These are phyloP conservation scores for Rhizopus microsporus DNA, from an alignment of 371 early-diverging fungal species.

Conservation along the genomic window DNA sequence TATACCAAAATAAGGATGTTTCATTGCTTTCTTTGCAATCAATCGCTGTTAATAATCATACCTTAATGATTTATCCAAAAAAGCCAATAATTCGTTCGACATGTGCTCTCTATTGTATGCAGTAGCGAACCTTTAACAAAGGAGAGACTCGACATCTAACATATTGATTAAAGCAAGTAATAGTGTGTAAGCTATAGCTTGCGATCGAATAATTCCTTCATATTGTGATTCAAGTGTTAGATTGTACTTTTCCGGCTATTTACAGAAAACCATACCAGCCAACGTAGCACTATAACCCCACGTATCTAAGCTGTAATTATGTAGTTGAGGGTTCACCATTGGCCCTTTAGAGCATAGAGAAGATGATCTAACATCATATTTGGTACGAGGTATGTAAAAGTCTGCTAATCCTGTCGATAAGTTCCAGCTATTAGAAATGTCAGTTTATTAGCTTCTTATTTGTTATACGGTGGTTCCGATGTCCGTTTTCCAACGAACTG, in stretches of 20 bases:
- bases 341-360: conserved; percentile 99
- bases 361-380: conserved; percentile 99
- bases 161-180: too few species aligned
- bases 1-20: conserved; percentile 87
- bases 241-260: conserved; percentile 96
- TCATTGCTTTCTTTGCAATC: conserved; percentile 95
- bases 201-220: conserved; percentile 70
- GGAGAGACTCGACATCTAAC: too few species aligned
- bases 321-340: conserved; percentile 96
- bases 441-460: conserved; percentile 45
- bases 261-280: conserved; percentile 97
- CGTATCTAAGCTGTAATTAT: conserved; percentile 99
- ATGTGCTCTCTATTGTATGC: conserved; percentile 87
- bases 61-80: conserved; percentile 88
- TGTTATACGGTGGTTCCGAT: conserved; percentile 68
- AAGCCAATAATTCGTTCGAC: conserved; percentile 88
- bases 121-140: conserved; percentile 89
- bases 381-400: conserved; percentile 96
- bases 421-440: conserved; percentile 67
- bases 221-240: conserved; percentile 85
- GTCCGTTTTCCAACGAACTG: too few species aligned
- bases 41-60: conserved; percentile 97
- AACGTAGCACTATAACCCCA: conserved; percentile 99
- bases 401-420: conserved; percentile 99
- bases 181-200: conserved; percentile 11